Evolutionary conservation across 2,329 filamentous ascomycete genomes (phyloP), one percentile per base, ranked within the genome.

Genomic region (Ilyonectria robusta): DNA sequence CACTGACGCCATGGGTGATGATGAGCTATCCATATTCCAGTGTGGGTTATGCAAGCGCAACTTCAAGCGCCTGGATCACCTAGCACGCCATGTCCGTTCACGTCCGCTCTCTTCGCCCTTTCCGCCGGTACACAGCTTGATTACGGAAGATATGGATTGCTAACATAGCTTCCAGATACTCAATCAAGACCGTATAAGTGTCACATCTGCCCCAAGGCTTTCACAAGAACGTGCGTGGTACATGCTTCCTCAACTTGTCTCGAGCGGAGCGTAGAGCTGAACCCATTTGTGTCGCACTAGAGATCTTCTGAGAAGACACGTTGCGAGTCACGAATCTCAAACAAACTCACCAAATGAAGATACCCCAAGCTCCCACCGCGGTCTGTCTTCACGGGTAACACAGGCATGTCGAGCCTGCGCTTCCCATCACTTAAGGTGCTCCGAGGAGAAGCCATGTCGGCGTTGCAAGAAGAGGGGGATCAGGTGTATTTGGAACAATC

Each of bases 61-160:
- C 7, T 80, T 77, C 53, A 77, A 71, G 46, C 72, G 78, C 6
- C 57, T 76, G 47, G 78, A 79, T 51, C 78, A 80, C 68, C 70
- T 80, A 9, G 72, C 75, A 11, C 77, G 78, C 31, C 78, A 80
- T 67, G 72, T 80, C 21, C 74, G 77, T n/a, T 78, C 78, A 10
- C 78, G 78, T 80, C 70, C 46, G 75, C 17, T 64, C 37, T n/a
- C n/a, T 23, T 2, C 15, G 42, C n/a, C 8, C 19, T 26, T 1
- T 37, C 29, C 21, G 47, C 19, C 51, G 17, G n/a, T 19, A 21
- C n/a, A 44, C 42, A 44, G 7, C 42, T 44, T 44, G 42, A 10
- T 44, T 19, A 19, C 17, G 9, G 17, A 10, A 7, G n/a, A 37
- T 10, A n/a, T 19, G 17, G 17, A 44, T 3, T 17, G 42, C 42